Percentiles rank a stretch among this genome's conserved stretches.
Conservation (phyloP, 1,139 yeast species). For the Geotrichum bryndzae region DNA sequence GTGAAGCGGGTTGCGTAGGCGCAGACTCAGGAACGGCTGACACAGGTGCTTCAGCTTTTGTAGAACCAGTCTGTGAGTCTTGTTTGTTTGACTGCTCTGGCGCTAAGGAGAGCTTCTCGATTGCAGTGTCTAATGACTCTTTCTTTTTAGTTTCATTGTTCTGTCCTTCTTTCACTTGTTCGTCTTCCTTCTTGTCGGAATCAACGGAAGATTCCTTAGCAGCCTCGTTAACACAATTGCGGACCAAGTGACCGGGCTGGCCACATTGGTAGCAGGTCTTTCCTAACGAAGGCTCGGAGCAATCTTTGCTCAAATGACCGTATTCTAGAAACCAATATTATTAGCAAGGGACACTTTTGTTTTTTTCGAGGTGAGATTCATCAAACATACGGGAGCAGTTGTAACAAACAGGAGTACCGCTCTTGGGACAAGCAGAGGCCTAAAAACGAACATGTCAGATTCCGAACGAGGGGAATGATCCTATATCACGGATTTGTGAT, state of each 20-base stretch:
- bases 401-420: conserved; percentile 36
- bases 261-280: conserved; percentile 76
- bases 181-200: conserved; percentile 23
- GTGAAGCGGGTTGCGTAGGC: conserved; percentile 3
- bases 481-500: background rate
- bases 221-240: conserved; percentile 38
- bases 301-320: conserved; percentile 80
- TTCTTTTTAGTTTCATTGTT: background rate
- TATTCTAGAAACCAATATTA: conserved; percentile 12
- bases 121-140: conserved; percentile 17
- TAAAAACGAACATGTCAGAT: conserved; percentile 14
- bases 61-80: background rate
- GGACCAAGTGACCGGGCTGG: conserved; percentile 75
- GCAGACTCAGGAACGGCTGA: background rate
- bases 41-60: background rate
- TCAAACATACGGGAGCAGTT: conserved; percentile 30
- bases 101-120: background rate
- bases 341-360: background rate
- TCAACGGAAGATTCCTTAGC: conserved; percentile 24
- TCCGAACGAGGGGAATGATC: background rate
- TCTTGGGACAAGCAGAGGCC: conserved; percentile 36
- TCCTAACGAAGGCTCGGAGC: conserved; percentile 42
- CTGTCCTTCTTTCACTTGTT: background rate
- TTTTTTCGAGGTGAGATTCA: background rate
- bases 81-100: background rate